phyloP scores from a whole-genome alignment of 371 early-diverging fungal species.

The Mucor plumbeus region DNA sequence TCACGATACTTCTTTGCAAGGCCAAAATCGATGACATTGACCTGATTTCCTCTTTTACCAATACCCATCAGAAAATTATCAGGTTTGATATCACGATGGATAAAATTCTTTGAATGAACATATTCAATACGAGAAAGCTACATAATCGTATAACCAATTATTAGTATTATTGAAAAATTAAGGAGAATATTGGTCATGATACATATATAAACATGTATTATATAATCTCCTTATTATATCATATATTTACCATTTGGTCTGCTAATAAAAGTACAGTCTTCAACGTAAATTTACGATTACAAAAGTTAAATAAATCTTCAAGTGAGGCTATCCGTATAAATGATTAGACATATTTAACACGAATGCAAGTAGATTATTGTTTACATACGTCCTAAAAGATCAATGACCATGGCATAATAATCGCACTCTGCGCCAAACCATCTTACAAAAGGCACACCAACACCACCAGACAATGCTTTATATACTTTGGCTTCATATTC shows the following conservation, averaged over 20 bases:
- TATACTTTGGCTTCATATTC: slow-evolving; percentile 98
- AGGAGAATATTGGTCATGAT: slow-evolving; percentile 4
- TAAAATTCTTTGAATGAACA: slow-evolving; percentile 42
- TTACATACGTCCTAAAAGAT: slow-evolving; percentile 91
- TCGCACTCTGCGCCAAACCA: slow-evolving; percentile 94
- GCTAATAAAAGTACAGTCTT: slow-evolving; percentile 98
- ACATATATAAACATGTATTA: background rate
- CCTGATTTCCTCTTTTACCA: slow-evolving; percentile 92
- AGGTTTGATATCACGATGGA: slow-evolving; percentile 92
- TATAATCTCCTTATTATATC: background rate
- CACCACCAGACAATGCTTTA: slow-evolving; percentile 92
- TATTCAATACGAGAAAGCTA: slow-evolving; percentile 20
- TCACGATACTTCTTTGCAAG: slow-evolving; percentile 97
- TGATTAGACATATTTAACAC: slow-evolving; percentile 12
- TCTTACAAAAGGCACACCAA: slow-evolving; percentile 96
- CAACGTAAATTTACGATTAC: slow-evolving; percentile 96
- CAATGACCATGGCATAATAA: slow-evolving; percentile 98
- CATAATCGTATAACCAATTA: background rate
- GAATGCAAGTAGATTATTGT: background rate
- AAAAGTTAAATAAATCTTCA: slow-evolving; percentile 99
- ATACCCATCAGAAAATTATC: slow-evolving; percentile 99
- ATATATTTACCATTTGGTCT: slow-evolving; percentile 90
- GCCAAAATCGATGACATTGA: slow-evolving; percentile 99
- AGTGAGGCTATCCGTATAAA: slow-evolving; percentile 64
- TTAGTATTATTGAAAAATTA: slow-evolving; percentile 9